Base-by-base conservation (phyloP, 148 eudicot species). In the Diospyros lotus region DNA sequence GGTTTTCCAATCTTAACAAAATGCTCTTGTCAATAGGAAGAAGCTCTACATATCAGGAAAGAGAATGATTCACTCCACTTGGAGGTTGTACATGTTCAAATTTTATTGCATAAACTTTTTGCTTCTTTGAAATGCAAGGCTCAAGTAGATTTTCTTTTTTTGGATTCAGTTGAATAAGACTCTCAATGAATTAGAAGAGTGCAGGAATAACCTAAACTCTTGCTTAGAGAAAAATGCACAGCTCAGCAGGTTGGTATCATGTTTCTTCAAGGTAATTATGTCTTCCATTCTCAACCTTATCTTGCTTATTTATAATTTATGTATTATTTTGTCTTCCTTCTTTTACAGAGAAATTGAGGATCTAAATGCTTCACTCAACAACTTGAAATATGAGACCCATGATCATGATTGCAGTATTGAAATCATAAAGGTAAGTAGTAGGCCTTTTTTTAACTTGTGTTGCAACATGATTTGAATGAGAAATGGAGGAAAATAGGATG, bases 341-440 rank as follows among this genome's bases (percentile, higher is more conserved):
- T 79, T 46, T 55, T 83, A 69, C 91, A 93, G 98, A 75, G 94
- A 91, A 77, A 69, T 93, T 64, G 85, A 86, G 66, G 87, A 85
- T 71, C 80, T 91, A 50, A 87, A 66, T 58, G 86, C 82, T 76
- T 75, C 79, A 68, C 73, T 84, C 53, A 82, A 72, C 75, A 66
- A 68, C 73, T 75, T 73, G 14, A 78, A 82, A 42, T 52, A 73
- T 62, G 78, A 78, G 56, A 41, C 68, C 9, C 72, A 73, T 73
- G 83, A 74, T 66, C 66, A 75, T 73, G 81, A 76, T 45, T 40
- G 73, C 72, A 74, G 56, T 75, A 64, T 63, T 80, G 87, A 84
- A 75, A 76, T 82, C 62, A 54, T 76, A 58, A 88, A 93, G 93
- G 98, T 93, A 82, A 46, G 46, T 58, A 11, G 40, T 48, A 7